Evolutionary conservation across 1,284 basidiomycete species (phyloP).

Genomic region (Garcileccinum viscosum): DNA sequence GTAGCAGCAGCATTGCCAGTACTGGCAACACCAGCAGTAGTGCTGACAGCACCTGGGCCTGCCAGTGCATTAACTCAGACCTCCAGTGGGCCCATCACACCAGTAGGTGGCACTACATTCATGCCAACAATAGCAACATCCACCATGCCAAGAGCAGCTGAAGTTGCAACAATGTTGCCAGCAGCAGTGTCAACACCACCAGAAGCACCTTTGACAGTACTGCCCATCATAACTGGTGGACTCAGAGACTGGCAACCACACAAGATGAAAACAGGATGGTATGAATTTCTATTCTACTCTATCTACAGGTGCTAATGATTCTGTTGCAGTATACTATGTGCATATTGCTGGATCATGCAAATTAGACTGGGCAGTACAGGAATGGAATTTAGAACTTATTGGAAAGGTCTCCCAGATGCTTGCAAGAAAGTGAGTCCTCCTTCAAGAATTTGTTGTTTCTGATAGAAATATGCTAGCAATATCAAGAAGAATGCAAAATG

Average conservation of each 20-base stretch:
- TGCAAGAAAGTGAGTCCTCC: not conserved
- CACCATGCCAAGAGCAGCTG: no score
- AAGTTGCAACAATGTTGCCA: no score
- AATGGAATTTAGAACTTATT: not conserved
- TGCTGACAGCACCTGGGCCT: no score
- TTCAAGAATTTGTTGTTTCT: not conserved
- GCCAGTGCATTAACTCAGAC: no score
- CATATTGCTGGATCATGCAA: not conserved
- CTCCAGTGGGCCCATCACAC: no score
- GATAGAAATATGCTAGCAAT: not conserved
- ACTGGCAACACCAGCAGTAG: no score
- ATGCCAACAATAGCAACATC: no score
- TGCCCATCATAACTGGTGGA: no score
- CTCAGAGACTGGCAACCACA: not conserved
- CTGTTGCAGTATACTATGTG: not conserved
- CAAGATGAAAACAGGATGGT: not conserved
- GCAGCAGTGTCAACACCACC: no score
- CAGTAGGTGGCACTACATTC: no score
- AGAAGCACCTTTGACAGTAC: no score
- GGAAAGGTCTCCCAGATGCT: not conserved
- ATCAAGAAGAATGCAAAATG: not conserved
- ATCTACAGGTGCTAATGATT: not conserved
- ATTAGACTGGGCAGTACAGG: not conserved
- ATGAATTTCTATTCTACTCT: not conserved
- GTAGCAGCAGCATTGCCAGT: no score